These are phyloP conservation scores for Setomelanomma holmii DNA, from an alignment of 2,329 filamentous ascomycete genomes.

Conservation along the genomic window DNA sequence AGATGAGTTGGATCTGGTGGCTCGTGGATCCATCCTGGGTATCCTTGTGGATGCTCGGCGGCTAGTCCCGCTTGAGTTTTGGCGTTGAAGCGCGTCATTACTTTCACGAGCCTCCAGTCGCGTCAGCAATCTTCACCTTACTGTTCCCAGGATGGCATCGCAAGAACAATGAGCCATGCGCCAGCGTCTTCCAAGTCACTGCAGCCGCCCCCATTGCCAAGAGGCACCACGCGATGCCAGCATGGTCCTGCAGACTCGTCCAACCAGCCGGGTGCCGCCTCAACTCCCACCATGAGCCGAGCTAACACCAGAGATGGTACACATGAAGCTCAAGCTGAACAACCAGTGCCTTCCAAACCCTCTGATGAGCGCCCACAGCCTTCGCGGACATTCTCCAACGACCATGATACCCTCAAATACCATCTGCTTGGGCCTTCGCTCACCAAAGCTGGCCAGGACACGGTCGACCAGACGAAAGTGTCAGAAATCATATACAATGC, in stretches of 20 bases:
- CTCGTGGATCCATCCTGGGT: conserved; percentile 21
- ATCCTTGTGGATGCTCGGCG: conserved; percentile 12
- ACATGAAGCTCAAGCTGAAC: not conserved
- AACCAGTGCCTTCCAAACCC: not conserved
- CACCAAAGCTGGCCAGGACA: conserved; percentile 91
- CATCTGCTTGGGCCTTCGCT: conserved; percentile 87
- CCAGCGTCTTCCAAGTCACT: conserved; percentile 21
- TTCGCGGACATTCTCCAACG: conserved; percentile 24
- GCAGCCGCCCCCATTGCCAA: conserved; percentile 14
- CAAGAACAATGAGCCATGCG: conserved; percentile 32
- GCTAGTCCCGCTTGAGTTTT: conserved; percentile 19
- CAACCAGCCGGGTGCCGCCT: conserved; percentile 6
- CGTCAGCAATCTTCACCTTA: conserved; percentile 11
- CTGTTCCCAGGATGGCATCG: conserved; percentile 21
- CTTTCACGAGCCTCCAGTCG: conserved; percentile 15
- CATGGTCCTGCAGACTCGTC: conserved; percentile 25
- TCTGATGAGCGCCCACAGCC: conserved; percentile 23
- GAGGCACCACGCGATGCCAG: conserved; percentile 3
- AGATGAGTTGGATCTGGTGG: conserved; percentile 16
- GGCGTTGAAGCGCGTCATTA: conserved; percentile 30
- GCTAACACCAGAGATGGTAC: not conserved
- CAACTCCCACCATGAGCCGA: conserved; percentile 22
- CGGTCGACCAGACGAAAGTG: conserved; percentile 92
- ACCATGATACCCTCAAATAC: conserved; percentile 80
- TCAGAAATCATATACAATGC: conserved; percentile 97